Base-by-base conservation (phyloP, 2,329 filamentous ascomycete species). In the Pseudocercospora crystallina region DNA sequence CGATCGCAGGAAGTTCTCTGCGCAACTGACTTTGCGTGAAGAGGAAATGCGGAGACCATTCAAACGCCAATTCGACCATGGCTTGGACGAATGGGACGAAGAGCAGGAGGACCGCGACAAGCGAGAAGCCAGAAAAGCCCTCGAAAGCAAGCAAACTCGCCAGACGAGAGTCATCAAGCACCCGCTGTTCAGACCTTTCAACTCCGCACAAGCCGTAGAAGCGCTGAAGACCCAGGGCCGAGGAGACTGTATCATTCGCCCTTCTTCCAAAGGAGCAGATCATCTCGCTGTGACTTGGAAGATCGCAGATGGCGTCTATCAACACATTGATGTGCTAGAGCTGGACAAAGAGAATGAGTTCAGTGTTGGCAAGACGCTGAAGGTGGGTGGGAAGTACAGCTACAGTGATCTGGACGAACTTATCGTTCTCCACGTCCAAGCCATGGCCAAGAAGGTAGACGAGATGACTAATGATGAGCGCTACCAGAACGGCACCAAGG, bases 231-330 rank as follows among this genome's bases (percentile, higher is more conserved):
- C 87, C 11, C 89, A 95, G 69, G 82, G 86, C 44, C 80, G 85
- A 5, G 94, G 94, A 42, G 94, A 97, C 69, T 87, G 95, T 48
- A 90, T 99, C 54, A 96, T 99, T 65, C 86, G 94, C 38, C 92
- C 94, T 3, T 96, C 90, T 1, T 96, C 90, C 26, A 96, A 95
- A 70, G 94, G 94, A 38, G 87, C 90, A 51, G 94, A 99, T 69
- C 94, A 99, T 74, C 78, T 99, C 48, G 90, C 92, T 7, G 84
- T 99, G 40, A 99, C 94, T 0, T 99, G 94, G 94, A 99, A 99
- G 76, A 91, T 99, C 11, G 87, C 90, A 1, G 90, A 97, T 68
- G 87, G 87, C 53, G 85, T 97, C n/a, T 99, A 91, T 70, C 91
- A 99, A 72, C 94, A 99, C 70, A 89, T 99, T 58, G 94, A 99